phyloP scores from a whole-genome alignment of 1,284 basidiomycete genomes.

The Tilletia indica region DNA sequence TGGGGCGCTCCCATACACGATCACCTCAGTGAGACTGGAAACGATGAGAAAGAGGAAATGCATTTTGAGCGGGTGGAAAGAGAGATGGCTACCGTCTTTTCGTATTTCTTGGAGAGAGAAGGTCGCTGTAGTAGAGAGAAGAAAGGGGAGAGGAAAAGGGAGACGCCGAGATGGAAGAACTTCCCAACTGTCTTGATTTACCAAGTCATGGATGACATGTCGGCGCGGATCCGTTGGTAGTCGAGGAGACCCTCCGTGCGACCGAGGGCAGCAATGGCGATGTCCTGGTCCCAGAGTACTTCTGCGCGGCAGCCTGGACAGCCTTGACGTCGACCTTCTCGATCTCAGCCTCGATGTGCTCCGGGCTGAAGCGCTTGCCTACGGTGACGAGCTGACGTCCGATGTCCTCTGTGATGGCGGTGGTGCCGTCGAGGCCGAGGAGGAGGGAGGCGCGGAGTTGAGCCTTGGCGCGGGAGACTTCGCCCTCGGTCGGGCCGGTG shows the following conservation, averaged over 20 bases:
- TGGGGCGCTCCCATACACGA: too few relatives aligned
- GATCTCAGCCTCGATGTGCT: conserved; percentile 89
- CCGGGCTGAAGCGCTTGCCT: conserved; percentile 74
- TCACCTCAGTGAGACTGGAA: too few relatives aligned
- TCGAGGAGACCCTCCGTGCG: conserved; percentile 76
- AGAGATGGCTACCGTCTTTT: too few relatives aligned
- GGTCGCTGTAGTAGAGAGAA: too few relatives aligned
- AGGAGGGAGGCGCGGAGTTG: conserved; percentile 94
- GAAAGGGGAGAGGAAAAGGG: too few relatives aligned
- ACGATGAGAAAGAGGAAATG: too few relatives aligned
- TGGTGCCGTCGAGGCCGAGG: conserved; percentile 87
- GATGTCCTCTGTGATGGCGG: conserved; percentile 96
- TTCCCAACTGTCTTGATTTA: conserved; percentile 24
- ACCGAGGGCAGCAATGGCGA: conserved; percentile 44
- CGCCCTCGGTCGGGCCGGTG: conserved; percentile 75
- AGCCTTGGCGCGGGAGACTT: conserved; percentile 95
- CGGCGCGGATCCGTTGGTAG: conserved; percentile 58
- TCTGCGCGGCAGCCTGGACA: conserved; percentile 89
- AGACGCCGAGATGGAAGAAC: too few relatives aligned
- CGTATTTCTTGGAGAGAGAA: too few relatives aligned
- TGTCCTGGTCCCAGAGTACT: conserved; percentile 94
- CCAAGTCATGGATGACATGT: conserved; percentile 55
- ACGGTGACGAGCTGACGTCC: conserved; percentile 93
- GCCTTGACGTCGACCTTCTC: conserved; percentile 85
- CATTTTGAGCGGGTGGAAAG: too few relatives aligned